Evolutionary conservation across 2,329 filamentous ascomycete species (phyloP).

Genomic region (Rhinocladiella mackenziei): DNA sequence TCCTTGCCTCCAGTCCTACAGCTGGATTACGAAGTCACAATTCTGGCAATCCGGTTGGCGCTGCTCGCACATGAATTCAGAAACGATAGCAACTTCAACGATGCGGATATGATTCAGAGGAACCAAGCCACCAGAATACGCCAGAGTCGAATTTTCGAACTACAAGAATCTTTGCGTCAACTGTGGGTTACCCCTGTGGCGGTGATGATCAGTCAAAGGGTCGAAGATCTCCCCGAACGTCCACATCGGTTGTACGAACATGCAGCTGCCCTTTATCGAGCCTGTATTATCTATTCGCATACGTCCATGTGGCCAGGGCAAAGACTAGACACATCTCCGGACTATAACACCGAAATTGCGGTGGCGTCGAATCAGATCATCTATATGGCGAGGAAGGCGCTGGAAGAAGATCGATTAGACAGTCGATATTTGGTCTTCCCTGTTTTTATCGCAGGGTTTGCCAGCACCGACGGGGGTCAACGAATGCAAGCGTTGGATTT

Average conservation of each 20-base stretch:
- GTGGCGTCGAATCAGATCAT: conserved; percentile 46
- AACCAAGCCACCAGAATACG: conserved; percentile 29
- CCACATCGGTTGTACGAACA: conserved; percentile 43
- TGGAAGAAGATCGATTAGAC: conserved; percentile 39
- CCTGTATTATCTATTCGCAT: conserved; percentile 50
- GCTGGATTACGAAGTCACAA: conserved; percentile 45
- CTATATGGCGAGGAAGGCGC: conserved; percentile 41
- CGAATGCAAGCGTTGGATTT: conserved; percentile 49
- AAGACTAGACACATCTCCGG: conserved; percentile 38
- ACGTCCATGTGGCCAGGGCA: conserved; percentile 53
- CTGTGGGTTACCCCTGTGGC: conserved; percentile 40
- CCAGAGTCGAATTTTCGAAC: conserved; percentile 35
- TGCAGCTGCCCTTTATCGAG: conserved; percentile 48
- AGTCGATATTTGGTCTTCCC: conserved; percentile 51
- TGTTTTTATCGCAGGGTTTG: conserved; percentile 52
- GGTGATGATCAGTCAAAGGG: conserved; percentile 36
- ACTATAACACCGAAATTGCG: conserved; percentile 42
- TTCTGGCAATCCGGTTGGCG: conserved; percentile 45
- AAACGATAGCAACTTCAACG: conserved; percentile 32
- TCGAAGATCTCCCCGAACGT: conserved; percentile 37
- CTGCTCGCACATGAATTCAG: conserved; percentile 43
- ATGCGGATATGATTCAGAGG: conserved; percentile 21
- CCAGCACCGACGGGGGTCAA: conserved; percentile 38
- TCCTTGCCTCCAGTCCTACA: conserved; percentile 42
- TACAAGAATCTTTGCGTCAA: conserved; percentile 38